A percentile compares a stretch with the other conserved stretches of the same genome.
Conservation (phyloP, 1,284 basidiomycete species). For the Ceratobasidium papillatum region DNA sequence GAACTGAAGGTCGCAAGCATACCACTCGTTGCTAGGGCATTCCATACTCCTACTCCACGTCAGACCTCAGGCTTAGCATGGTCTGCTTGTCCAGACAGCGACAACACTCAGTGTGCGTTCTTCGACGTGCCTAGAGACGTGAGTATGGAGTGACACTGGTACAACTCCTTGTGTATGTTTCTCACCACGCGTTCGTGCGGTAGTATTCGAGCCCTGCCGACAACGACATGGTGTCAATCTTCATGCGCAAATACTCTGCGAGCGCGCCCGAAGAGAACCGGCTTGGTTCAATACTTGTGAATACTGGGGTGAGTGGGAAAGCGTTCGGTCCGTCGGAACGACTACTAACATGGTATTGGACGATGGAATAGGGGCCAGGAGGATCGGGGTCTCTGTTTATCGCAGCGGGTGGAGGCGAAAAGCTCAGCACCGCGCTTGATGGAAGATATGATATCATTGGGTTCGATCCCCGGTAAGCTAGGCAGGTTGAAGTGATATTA, state of each 20-base stretch:
- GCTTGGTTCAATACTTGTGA: conserved; percentile 11
- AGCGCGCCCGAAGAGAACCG: conserved; percentile 4
- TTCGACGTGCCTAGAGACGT: conserved; percentile 24
- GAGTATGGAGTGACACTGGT: background rate
- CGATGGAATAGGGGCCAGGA: conserved; percentile 44
- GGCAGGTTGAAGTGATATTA: conserved; percentile 25
- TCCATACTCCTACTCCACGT: background rate
- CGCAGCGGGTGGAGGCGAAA: conserved; percentile 29
- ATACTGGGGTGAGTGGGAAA: conserved; percentile 12
- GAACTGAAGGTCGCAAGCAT: background rate
- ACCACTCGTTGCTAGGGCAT: background rate
- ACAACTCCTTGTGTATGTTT: background rate
- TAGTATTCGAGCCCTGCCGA: conserved; percentile 14
- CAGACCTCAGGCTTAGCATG: conserved; percentile 17
- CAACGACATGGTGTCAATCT: conserved; percentile 22
- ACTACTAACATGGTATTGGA: too few species aligned
- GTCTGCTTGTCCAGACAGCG: conserved; percentile 16
- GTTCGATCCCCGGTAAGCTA: conserved; percentile 26
- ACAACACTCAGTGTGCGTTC: conserved; percentile 23
- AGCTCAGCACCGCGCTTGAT: conserved; percentile 40
- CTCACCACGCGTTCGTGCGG: background rate
- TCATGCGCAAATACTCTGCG: conserved; percentile 18
- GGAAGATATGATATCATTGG: conserved; percentile 45
- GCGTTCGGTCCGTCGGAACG: background rate
- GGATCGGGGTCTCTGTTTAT: conserved; percentile 40